A percentile compares a stretch with the other conserved stretches of the same genome.
Conservation (phyloP, 495 filamentous ascomycete species). For the Aspergillus taichungensis region DNA sequence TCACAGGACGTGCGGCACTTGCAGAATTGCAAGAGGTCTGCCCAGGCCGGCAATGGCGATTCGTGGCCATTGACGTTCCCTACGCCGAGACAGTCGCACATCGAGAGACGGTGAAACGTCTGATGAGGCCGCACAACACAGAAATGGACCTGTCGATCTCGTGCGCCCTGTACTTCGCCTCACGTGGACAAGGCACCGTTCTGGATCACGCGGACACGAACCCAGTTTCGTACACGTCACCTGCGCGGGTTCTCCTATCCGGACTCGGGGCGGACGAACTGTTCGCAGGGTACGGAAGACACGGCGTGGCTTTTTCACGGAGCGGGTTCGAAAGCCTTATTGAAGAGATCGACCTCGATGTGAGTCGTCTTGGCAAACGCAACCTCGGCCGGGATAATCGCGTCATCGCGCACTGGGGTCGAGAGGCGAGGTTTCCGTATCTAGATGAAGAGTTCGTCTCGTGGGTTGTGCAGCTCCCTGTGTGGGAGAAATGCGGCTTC, state of each 20-base stretch:
- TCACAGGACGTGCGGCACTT: constrained; percentile 71
- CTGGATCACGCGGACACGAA: constrained; percentile 2
- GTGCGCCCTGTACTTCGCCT: constrained; percentile 85
- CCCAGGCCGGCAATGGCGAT: constrained; percentile 66
- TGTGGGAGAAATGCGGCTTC: constrained; percentile 85
- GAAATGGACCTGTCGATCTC: constrained; percentile 99
- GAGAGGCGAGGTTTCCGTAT: constrained; percentile 86
- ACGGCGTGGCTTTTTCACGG: constrained; percentile 64
- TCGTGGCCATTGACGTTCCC: constrained; percentile 76
- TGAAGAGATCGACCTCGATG: constrained; percentile 79
- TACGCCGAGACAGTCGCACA: constrained; percentile 67
- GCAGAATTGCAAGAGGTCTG: constrained; percentile 64
- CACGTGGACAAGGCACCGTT: constrained; percentile 57
- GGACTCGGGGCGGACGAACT: constrained; percentile 95
- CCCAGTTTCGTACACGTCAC: constrained; percentile 47
- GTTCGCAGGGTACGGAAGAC: constrained; percentile 85
- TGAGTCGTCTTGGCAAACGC: constrained; percentile 76
- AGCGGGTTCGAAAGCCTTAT: constrained; percentile 61
- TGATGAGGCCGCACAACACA: constrained; percentile 90
- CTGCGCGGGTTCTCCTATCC: constrained; percentile 77
- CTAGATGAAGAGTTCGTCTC: constrained; percentile 77
- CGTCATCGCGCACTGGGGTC: constrained; percentile 81
- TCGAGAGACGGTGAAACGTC: constrained; percentile 54
- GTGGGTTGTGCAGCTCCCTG: constrained; percentile 65
- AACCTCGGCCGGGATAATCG: constrained; percentile 94